These are phyloP conservation scores for Mycosphaerella arachidis DNA, from an alignment of 2,329 filamentous ascomycete species.

Conservation along the genomic window DNA sequence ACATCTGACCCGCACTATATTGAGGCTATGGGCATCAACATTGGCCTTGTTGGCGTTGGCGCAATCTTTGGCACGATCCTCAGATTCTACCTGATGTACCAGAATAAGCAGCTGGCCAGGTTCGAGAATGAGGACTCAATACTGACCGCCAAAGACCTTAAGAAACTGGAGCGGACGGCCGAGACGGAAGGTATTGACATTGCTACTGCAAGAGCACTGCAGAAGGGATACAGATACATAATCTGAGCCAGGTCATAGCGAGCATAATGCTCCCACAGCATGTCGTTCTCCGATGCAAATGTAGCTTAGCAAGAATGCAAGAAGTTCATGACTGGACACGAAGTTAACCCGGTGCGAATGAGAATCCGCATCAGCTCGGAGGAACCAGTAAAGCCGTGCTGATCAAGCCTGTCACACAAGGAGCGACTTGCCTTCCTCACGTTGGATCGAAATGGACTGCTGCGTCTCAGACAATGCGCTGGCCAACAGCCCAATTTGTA, in stretches of 20 bases:
- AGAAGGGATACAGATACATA: conserved; percentile 54
- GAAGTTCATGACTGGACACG: background rate
- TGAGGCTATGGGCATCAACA: conserved; percentile 33
- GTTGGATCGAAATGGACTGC: background rate
- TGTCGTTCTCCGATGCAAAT: background rate
- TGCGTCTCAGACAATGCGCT: background rate
- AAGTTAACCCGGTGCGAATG: background rate
- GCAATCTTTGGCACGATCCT: conserved; percentile 28
- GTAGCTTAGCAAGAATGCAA: background rate
- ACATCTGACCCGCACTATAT: conserved; percentile 27
- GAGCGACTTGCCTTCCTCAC: background rate
- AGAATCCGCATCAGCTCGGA: background rate
- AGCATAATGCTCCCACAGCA: background rate
- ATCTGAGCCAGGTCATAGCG: conserved; percentile 1
- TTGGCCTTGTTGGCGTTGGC: conserved; percentile 28
- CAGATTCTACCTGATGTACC: conserved; percentile 30
- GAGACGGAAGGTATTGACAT: conserved; percentile 50
- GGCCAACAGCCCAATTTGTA: background rate
- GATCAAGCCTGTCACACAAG: background rate
- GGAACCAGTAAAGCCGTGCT: background rate
- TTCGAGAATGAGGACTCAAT: conserved; percentile 47
- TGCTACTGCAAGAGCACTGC: conserved; percentile 46
- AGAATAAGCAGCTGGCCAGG: conserved; percentile 50
- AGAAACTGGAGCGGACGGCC: conserved; percentile 47
- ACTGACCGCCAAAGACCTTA: conserved; percentile 46